These are phyloP conservation scores for Candida mesenterica DNA, from an alignment of 1,139 yeast genomes.

Conservation along the genomic window DNA sequence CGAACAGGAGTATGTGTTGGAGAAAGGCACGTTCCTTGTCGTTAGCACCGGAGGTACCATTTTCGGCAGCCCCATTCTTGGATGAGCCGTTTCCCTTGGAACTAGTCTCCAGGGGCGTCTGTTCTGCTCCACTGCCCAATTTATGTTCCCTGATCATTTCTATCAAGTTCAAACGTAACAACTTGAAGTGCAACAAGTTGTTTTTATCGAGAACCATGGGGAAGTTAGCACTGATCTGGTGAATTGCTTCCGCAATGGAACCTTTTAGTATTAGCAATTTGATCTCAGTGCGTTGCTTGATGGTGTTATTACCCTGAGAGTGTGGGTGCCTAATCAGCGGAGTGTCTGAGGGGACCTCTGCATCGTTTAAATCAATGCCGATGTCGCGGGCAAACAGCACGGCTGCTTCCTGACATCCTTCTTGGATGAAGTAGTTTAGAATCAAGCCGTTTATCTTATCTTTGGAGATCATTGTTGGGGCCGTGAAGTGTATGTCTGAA, in stretches of 20 bases:
- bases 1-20: conserved; percentile 55
- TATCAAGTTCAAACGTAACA: conserved; percentile 57
- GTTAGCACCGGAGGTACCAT: not conserved
- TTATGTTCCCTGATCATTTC: conserved; percentile 63
- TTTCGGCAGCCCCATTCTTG: not conserved
- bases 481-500: conserved; percentile 40
- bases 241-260: conserved; percentile 46
- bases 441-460: conserved; percentile 45
- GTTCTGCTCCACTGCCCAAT: conserved; percentile 8
- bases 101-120: conserved; percentile 8
- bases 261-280: conserved; percentile 51
- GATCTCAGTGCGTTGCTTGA: conserved; percentile 47
- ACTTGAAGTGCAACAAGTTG: conserved; percentile 59
- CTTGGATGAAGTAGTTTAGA: conserved; percentile 55
- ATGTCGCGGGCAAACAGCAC: conserved; percentile 48
- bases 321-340: conserved; percentile 3
- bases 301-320: conserved; percentile 44
- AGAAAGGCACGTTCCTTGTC: conserved; percentile 48
- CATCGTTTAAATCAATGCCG: conserved; percentile 15
- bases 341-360: conserved; percentile 1
- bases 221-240: conserved; percentile 44
- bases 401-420: conserved; percentile 57
- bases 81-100: not conserved
- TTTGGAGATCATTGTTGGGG: conserved; percentile 21
- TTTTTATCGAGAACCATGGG: conserved; percentile 57